phyloP scores from a whole-genome alignment of 1,139 yeast genomes.

The Torulaspora globosa region DNA sequence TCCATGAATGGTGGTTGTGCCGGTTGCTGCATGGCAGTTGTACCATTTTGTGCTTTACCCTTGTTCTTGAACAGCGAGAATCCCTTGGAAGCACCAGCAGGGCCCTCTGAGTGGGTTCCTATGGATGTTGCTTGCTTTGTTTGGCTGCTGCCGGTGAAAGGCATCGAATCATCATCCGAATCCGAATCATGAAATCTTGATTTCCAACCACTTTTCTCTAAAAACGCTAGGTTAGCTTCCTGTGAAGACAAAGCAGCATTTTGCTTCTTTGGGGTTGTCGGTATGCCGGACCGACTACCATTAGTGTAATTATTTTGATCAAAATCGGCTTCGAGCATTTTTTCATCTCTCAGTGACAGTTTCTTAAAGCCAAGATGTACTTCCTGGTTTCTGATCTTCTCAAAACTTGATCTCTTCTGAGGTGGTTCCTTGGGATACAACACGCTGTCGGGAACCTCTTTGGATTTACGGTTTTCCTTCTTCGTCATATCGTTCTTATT shows the following conservation, averaged over 20 bases:
- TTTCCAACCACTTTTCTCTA: slow-evolving; percentile 23
- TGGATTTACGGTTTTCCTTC: background rate
- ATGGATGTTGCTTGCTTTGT: slow-evolving; percentile 16
- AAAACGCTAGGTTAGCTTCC: slow-evolving; percentile 7
- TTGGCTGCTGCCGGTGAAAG: slow-evolving; percentile 16
- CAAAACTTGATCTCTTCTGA: slow-evolving; percentile 53
- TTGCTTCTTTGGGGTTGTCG: slow-evolving; percentile 7
- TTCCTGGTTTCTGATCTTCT: slow-evolving; percentile 40
- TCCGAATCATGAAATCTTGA: slow-evolving; percentile 60
- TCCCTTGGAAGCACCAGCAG: slow-evolving; percentile 21
- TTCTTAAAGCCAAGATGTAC: slow-evolving; percentile 39
- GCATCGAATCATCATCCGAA: slow-evolving; percentile 44
- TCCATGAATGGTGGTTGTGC: slow-evolving; percentile 17
- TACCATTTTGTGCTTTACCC: slow-evolving; percentile 3
- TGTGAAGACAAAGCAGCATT: background rate
- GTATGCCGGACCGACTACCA: background rate
- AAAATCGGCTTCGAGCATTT: slow-evolving; percentile 4
- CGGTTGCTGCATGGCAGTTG: slow-evolving; percentile 11
- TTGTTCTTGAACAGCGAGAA: slow-evolving; percentile 24
- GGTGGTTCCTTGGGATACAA: slow-evolving; percentile 40
- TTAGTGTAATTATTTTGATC: background rate
- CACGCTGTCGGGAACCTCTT: slow-evolving; percentile 8
- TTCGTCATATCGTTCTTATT: background rate
- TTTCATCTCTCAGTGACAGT: slow-evolving; percentile 38
- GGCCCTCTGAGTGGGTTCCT: slow-evolving; percentile 5